Base-by-base conservation (phyloP, 805 yeast species). In the Saccharomycopsis synnaedendra region DNA sequence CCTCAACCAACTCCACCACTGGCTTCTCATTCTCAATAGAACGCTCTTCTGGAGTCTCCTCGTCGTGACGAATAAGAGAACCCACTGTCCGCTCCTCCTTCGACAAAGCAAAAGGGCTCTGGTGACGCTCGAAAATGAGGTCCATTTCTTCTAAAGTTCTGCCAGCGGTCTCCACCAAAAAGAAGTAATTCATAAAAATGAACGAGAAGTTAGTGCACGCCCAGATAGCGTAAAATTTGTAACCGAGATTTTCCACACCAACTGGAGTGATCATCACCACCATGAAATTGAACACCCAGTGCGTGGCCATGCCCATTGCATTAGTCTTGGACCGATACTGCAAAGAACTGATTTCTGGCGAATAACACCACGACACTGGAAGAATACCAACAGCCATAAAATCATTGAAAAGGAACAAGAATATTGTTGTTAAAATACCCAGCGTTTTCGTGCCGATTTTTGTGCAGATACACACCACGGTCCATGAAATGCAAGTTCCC, bases 81-180 rank as follows among this genome's bases (percentile, higher is more conserved):
- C 43, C 43, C 32, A 41, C 43, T 8, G n/a, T n/a, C 11, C 9
- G 11, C 32, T 28, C 36, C n/a, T 41, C 43, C 31, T 41, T 37
- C n/a, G 32, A 28, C 8, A 28, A 11, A 8, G 36, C 43, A 28
- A 41, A 28, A 9, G 11, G 10, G 11, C 45, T 40, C 7, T 37
- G 45, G n/a, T 42, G 39, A 19, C 44, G 31, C 11, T 42, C 48
- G 27, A 45, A 45, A 47, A 82, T 78, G 59, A 78, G 76, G 60
- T 82, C 87, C 61, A 82, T 75, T 58, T 80, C 85, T 62, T 82
- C 89, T 62, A 82, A 70, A 32, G 82, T 72, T 59, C 85, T 72
- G 43, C 86, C 85, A 37, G 82, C 79, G 41, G 88, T 81, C 67
- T 82, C 89, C 34, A 88, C 88, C 61, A 79, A 82, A 62, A 72